Evolutionary conservation across 2,329 filamentous ascomycete genomes (phyloP), one percentile per base, ranked within the genome.

Genomic region (Tetracladium maxilliforme): DNA sequence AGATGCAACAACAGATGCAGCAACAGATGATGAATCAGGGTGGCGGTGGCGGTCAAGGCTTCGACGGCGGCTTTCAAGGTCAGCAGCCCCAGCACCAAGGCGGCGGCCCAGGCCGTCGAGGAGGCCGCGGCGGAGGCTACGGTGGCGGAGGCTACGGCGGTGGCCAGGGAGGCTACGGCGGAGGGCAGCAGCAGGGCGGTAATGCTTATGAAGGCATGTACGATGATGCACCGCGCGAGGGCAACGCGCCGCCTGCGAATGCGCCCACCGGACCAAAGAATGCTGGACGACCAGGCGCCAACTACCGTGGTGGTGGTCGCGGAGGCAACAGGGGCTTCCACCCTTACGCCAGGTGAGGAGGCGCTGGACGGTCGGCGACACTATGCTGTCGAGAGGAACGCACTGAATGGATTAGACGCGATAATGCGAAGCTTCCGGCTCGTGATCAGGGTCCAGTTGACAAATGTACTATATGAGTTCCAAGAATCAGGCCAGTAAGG

Each of bases 201-300:
- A 47, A 51, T 26, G 56, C 58, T 15, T 16, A 21, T 19, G 16
- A 22, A 28, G 28, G 16, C 26, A 24, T 30, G 21, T 19, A 23
- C 12, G 22, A 12, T 24, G 25, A 20, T 23, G 51, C 22, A 52
- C 61, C 2, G 43, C 50, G 14, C 16, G 31, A 30, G 21, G 25
- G 27, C 28, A 69, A 67, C 34, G 70, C 56, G 6, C 70, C 74
- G 10, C 82, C 82, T 12, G 75, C 79, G 5, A 83, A 83, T 44
- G 82, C 90, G 6, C 90, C 90, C 0, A 98, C 90, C 0, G 90
- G 90, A 0, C 90, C 90, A 5, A 92, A 92, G 64, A 98, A 95
- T 42, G 83, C 86, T 2, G 86, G 86, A 14, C 79, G 77, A 44
- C 83, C 86, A 2, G 84, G 86, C 10, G 83, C 82, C 3, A 93